Percentiles rank a stretch among this genome's conserved stretches.
Evolutionary conservation across 2,329 filamentous ascomycete genomes (phyloP).

Genomic region (Juglanconis sp.): DNA sequence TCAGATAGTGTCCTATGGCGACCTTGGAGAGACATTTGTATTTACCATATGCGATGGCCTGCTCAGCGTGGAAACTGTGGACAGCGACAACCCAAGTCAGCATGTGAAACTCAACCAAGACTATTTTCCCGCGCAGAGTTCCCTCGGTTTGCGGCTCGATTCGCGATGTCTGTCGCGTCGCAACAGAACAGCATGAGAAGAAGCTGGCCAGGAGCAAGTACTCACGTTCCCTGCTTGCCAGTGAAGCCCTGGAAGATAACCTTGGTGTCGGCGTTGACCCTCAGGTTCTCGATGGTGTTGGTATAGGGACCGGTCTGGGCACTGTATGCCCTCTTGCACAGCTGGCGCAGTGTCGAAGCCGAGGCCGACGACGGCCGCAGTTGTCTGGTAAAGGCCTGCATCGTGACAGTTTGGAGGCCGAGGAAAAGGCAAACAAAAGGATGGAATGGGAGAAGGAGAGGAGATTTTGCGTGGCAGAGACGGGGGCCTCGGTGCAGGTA

Average conservation of each 20-base stretch:
- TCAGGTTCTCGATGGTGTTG: slow-evolving; percentile 77
- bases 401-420: slow-evolving; percentile 42
- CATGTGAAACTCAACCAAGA: slow-evolving; percentile 5
- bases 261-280: slow-evolving; percentile 90
- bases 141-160: neutral
- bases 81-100: slow-evolving; percentile 29
- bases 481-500: neutral
- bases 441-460: neutral
- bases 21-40: neutral
- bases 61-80: slow-evolving; percentile 87
- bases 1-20: slow-evolving; percentile 6
- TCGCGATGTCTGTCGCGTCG: neutral
- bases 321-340: slow-evolving; percentile 69
- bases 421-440: neutral
- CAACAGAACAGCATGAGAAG: slow-evolving; percentile 2
- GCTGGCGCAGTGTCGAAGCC: slow-evolving; percentile 64
- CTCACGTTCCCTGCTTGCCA: slow-evolving; percentile 91
- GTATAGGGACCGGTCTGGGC: slow-evolving; percentile 67
- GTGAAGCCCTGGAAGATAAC: slow-evolving; percentile 97
- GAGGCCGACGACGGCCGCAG: slow-evolving; percentile 65
- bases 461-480: slow-evolving; percentile 9
- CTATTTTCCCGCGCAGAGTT: neutral
- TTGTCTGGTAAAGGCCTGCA: slow-evolving; percentile 83
- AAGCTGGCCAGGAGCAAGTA: slow-evolving; percentile 27
- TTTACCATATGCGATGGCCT: slow-evolving; percentile 97